Evolutionary conservation across 257 asterid species (phyloP), one percentile per base, ranked within the genome.

Genomic region (Solanum etuberosum): DNA sequence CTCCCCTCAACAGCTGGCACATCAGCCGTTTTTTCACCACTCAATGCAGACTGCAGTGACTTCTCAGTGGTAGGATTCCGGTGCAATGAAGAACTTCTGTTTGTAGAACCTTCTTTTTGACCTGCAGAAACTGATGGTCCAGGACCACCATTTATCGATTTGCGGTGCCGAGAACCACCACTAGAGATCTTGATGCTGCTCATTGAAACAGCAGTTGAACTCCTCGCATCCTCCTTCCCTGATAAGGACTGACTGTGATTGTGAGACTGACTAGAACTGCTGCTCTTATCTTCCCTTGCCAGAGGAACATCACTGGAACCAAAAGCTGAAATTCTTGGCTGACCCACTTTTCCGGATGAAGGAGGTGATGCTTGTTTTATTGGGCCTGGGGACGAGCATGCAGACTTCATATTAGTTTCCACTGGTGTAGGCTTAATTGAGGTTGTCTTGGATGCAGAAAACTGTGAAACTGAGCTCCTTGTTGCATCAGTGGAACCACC

Each of bases 191-290:
- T 92, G 85, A 72, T 91, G 57, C 82, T 89, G 85, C 90, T 83
- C 88, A 83, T 65, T 51, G 90, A 86, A 48, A 88, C 90, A 38
- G 89, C 85, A 88, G 90, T 25, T 23, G 91, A 86, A 86, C 92
- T 89, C 90, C 86, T 91, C 54, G 87, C 88, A 23, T 90, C 93
- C 80, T 92, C 95, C 85, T 91, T 92, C 8, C 77, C 90, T 1
- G 93, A 86, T 43, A 67, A 37, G 5, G 92, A 78, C 48, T 84
- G 92, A 40, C 89, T 82, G 86, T 83, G 81, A 85, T 83, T 90
- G 85, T 91, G 90, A 37, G 92, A 92, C 86, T 91, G 94, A 86
- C 88, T 90, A 54, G 92, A 89, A 87, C 93, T 89, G 84, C 92
- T 91, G 83, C 90, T 90, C 88, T 91, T 90, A 72, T 92, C 93